A percentile compares a stretch with the other conserved stretches of the same genome.
Conservation (phyloP, 2,329 filamentous ascomycete genomes). For the Zymoseptoria crescenta region DNA sequence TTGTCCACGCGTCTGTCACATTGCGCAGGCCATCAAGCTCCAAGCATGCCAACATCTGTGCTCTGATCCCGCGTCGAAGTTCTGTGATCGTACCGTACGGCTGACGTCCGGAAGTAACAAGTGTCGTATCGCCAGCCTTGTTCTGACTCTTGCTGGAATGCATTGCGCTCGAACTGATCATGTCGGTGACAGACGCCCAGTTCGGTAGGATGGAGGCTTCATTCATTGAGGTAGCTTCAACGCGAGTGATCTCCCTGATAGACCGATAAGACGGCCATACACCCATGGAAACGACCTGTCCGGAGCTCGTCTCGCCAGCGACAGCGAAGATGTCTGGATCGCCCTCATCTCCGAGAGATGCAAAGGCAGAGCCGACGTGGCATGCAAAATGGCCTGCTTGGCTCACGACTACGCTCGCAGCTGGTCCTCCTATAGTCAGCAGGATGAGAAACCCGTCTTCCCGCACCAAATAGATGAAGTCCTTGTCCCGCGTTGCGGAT, state of each 20-base stretch:
- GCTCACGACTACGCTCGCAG: constrained; percentile 43
- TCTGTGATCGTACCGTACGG: constrained; percentile 40
- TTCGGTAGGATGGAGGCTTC: constrained; percentile 57
- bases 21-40: constrained; percentile 21
- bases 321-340: constrained; percentile 70
- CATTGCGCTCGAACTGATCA: constrained; percentile 27
- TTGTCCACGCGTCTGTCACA: constrained; percentile 31
- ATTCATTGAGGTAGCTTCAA: constrained; percentile 28
- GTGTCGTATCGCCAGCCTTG: constrained; percentile 20
- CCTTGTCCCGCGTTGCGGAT: constrained; percentile 55
- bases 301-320: constrained; percentile 69
- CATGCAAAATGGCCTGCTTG: constrained; percentile 59
- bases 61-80: constrained; percentile 36
- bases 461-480: constrained; percentile 76
- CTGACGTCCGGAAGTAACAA: constrained; percentile 37
- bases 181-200: constrained; percentile 49
- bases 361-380: constrained; percentile 75
- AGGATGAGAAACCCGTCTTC: constrained; percentile 79
- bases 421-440: constrained; percentile 49
- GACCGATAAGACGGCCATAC: constrained; percentile 16
- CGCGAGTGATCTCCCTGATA: constrained; percentile 44
- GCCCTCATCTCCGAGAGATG: constrained; percentile 55
- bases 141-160: constrained; percentile 16
- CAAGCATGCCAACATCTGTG: constrained; percentile 21
- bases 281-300: constrained; percentile 33